Evolutionary conservation across 495 filamentous ascomycete genomes (phyloP), one percentile per base, ranked within the genome.

Genomic region (Penicillium salamii): DNA sequence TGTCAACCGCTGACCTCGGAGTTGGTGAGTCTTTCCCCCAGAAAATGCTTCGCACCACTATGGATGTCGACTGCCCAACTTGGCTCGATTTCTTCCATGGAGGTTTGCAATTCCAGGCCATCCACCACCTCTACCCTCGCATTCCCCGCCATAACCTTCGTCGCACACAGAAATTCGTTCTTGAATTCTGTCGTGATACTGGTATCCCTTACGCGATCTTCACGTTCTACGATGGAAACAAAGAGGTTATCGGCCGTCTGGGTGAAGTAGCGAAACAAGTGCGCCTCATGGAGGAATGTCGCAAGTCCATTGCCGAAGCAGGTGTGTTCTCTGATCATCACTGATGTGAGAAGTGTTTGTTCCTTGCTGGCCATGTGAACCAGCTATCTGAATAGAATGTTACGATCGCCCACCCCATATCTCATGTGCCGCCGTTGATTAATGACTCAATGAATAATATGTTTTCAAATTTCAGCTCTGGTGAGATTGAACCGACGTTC

Each of bases 1-100:
- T 95, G 91, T 87, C 82, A 55, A 95, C 93, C 1, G 81, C 90
- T 7, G 93, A 97, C 58, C 74, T 96, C 20, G 93, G 93, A 1
- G 77, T 85, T 3, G 74, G 84, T 46, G 93, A 98, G 70, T 92
- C 87, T 12, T 98, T 97, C 66, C 85, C 93, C 2, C 93, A 98
- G 71, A 90, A 87, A 68, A 97, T 97, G 93, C 78, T 98, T 41
- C 81, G 93, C 48, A 98, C 93, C 9, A 97, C 93, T 7, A 97
- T 97, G 93, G 93, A 98, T 52, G 87, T 98, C 14, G 92, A 96
- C 63, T 98, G 93, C 63, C 89, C 93, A 1, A 74, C 83, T 23
- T 98, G 93, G 93, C 76, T 98, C 14, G 93, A 98, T 61, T 98
- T 95, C 66, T 82, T 98, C 67, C 93, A 98, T 59, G 93, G 93